These are phyloP conservation scores for Amanita molliuscula DNA, from an alignment of 768 basidiomycete species.

Conservation along the genomic window DNA sequence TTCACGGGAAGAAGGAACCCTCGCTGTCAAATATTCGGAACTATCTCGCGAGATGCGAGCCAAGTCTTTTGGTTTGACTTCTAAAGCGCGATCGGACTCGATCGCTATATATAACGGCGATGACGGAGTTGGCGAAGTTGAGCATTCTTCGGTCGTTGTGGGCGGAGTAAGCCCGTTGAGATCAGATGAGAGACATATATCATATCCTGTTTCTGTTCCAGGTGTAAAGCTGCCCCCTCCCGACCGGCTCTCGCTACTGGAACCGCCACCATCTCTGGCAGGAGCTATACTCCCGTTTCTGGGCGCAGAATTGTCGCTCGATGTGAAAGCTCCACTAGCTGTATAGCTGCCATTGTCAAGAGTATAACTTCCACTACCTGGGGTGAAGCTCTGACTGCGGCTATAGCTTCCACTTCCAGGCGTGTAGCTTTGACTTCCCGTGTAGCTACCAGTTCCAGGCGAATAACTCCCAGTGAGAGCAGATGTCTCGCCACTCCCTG, in stretches of 20 bases:
- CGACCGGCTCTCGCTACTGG: conserved; percentile 6
- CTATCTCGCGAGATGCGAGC: conserved; percentile 38
- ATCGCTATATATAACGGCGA: conserved; percentile 18
- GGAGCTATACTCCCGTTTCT: conserved; percentile 5
- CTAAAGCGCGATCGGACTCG: conserved; percentile 20
- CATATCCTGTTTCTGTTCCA: conserved; percentile 36
- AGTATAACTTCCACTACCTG: conserved; percentile 9
- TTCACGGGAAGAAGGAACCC: conserved; percentile 25
- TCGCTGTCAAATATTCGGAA: conserved; percentile 34
- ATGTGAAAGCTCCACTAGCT: conserved; percentile 10
- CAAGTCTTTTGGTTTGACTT: conserved; percentile 27
- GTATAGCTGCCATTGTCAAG: conserved; percentile 20
- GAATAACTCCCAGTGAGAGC: conserved; percentile 12
- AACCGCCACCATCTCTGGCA: neutral
- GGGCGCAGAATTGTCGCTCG: conserved; percentile 7
- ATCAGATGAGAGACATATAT: conserved; percentile 43
- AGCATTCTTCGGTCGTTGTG: conserved; percentile 17
- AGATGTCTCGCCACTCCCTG: conserved; percentile 11
- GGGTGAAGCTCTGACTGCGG: conserved; percentile 10
- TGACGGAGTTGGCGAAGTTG: conserved; percentile 23
- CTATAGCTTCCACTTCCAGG: conserved; percentile 11
- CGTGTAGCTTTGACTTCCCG: conserved; percentile 18
- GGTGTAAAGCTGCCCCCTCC: conserved; percentile 13
- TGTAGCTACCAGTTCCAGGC: conserved; percentile 18
- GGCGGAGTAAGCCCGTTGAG: conserved; percentile 30